Evolutionary conservation across 73 alveolate species (phyloP), one percentile per base, ranked within the genome.

Genomic region (Paramecium bursaria): DNA sequence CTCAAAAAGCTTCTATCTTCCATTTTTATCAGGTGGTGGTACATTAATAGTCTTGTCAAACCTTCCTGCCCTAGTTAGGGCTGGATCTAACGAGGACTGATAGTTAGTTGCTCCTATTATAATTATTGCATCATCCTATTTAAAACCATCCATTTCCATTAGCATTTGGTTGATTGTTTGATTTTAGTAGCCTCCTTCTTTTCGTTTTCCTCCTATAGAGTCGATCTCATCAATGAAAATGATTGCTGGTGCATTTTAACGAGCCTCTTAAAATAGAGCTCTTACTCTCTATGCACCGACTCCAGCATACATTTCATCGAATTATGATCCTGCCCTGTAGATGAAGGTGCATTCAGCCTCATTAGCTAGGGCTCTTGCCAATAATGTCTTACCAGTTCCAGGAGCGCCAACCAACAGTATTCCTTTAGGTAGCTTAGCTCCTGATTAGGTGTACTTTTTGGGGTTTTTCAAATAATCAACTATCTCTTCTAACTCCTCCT

Each of bases 291-390:
- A 92, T 3, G 97, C 94, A 22, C 99, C 99, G 21, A 96, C 98
- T 55, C 99, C 99, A 3, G 93, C 99, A 85, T 93, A 96, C 98
- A 96, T 93, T 85, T 96, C 99, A 79, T 96, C 99, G 77, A 96
- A 96, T 60, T 96, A 97, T 6, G 98, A 90, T 11, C 98, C 99
- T 0, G 98, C 91, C 49, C 95, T 93, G 90, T 93, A 88, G 30
- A 91, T 79, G 52, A 93, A 93, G 10, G 76, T 75, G 47, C 93
- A 90, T 15, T 91, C 95, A 1, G 97, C 88, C 49, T 94, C 98
- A 11, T 97, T 97, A 5, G 98, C 98, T 19, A 94, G 80, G 6
- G 98, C 97, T 85, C 96, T 87, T 10, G 98, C 98, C 26, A 94
- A 76, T 13, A 94, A 86, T 23, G 98, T 94, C 47, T 94, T 94